Evolutionary conservation across 345 rosid species (phyloP).

Genomic region (Populus deltoides): DNA sequence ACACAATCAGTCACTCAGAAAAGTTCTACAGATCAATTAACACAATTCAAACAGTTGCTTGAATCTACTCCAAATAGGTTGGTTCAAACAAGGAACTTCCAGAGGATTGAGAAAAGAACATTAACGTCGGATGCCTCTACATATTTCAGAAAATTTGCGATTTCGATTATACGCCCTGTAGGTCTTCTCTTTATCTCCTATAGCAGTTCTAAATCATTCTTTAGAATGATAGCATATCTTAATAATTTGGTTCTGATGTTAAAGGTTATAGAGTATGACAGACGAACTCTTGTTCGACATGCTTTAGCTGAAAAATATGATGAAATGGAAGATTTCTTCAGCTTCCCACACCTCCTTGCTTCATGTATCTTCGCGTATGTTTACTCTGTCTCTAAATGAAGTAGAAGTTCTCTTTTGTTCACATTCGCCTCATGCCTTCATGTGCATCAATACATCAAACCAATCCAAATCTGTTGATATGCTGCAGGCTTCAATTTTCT

Average conservation of each 20-base stretch:
- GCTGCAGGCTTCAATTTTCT: slow-evolving; percentile 37
- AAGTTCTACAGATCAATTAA: slow-evolving; percentile 5
- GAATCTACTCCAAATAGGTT: slow-evolving; percentile 16
- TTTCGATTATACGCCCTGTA: slow-evolving; percentile 26
- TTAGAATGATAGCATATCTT: background rate
- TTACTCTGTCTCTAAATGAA: background rate
- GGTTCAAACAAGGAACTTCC: slow-evolving; percentile 17
- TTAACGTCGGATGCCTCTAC: background rate
- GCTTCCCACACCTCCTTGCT: slow-evolving; percentile 26
- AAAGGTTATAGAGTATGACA: slow-evolving; percentile 32
- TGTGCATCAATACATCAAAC: too few relatives aligned
- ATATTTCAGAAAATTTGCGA: slow-evolving; percentile 9
- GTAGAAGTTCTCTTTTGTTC: background rate
- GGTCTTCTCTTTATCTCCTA: background rate
- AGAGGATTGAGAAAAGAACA: slow-evolving; percentile 18
- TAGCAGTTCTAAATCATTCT: background rate
- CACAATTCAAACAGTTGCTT: slow-evolving; percentile 21
- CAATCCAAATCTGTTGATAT: background rate
- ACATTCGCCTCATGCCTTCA: background rate
- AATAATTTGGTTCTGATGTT: background rate
- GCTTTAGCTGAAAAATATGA: slow-evolving; percentile 36
- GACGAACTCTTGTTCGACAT: slow-evolving; percentile 22
- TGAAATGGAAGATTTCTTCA: slow-evolving; percentile 29
- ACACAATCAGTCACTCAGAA: slow-evolving; percentile 3
- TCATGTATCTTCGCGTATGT: slow-evolving; percentile 35